These are phyloP conservation scores for Boletus subparvulus DNA, from an alignment of 768 basidiomycete genomes.

Conservation along the genomic window DNA sequence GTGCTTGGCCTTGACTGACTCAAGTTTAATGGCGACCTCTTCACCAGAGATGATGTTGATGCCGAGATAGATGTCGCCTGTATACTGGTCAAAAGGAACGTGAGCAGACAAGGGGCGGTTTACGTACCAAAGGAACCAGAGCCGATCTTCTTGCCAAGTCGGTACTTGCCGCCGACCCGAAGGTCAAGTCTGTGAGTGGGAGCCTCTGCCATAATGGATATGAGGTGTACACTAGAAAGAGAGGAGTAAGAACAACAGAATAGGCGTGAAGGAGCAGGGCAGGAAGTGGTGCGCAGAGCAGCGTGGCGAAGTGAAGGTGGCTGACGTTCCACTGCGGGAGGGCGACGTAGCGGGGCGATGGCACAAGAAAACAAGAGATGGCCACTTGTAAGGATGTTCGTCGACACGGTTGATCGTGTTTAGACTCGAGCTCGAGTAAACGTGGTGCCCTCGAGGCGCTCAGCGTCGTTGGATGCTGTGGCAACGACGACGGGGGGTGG, in stretches of 20 bases:
- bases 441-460: constrained; percentile 34
- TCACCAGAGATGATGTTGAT: constrained; percentile 99
- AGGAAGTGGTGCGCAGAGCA: constrained; percentile 33
- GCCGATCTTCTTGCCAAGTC: constrained; percentile 98
- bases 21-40: constrained; percentile 99
- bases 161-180: constrained; percentile 91
- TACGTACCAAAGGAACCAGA: constrained; percentile 93
- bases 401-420: neutral
- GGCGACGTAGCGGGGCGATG: neutral
- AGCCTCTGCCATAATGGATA: constrained; percentile 65
- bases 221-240: constrained; percentile 10
- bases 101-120: neutral
- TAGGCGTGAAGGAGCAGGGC: constrained; percentile 11
- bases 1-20: constrained; percentile 99
- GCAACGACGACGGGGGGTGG: constrained; percentile 2
- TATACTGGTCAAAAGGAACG: constrained; percentile 7
- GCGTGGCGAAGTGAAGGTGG: constrained; percentile 31
- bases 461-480: constrained; percentile 9
- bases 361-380: neutral
- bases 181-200: constrained; percentile 76
- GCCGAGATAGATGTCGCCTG: constrained; percentile 98
- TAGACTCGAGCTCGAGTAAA: constrained; percentile 15
- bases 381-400: neutral
- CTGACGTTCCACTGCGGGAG: constrained; percentile 25
- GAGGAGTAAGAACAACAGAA: constrained; percentile 13